Evolutionary conservation across 2,329 filamentous ascomycete genomes (phyloP), one percentile per base, ranked within the genome.

Genomic region (Fusarium sacchari): DNA sequence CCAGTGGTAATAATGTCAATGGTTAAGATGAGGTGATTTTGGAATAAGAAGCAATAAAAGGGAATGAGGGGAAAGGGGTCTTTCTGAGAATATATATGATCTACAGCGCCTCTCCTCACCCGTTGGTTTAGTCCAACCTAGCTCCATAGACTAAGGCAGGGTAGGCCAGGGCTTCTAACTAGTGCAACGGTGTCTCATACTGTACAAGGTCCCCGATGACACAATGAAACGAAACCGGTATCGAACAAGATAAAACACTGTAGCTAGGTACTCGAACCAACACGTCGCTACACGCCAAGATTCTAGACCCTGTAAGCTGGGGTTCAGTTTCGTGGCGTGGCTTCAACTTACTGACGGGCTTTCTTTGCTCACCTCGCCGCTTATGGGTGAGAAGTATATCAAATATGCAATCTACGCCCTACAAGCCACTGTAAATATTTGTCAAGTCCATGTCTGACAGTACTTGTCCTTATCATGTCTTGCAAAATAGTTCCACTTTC

Each of bases 11-110:
- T 44, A 20, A 4, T 4, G 26, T 32, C 22, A 32, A 20, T 32
- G 37, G 13, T 4, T 24, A 26, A 20, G n/a, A 56, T 26, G 34
- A 20, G 50, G 15, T 26, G 14, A 26, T 36, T 34, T 22, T 34
- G 39, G 22, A 12, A 40, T 30, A 52, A 28, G 42, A 53, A 12
- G 58, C 24, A 20, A 56, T 30, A 9, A 39, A 32, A 28, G 9
- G n/a, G 34, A 40, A 34, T 34, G 64, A 67, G 67, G 67, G 53
- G 64, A 57, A 59, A 60, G 50, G 52, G 57, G n/a, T 30, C 30
- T n/a, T n/a, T 30, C 18, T 13, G 20, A 24, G 32, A 44, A 36
- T 42, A 65, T 65, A 55, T 50, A n/a, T 58, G 42, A 58, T 58
- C 42, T 49, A 50, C 24, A 36, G 59, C 34, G 20, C 34, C 22